Percentiles rank a stretch among this genome's conserved stretches.
phyloP scores from a whole-genome alignment of 441 rosid genomes.

The Mallotus repandus region DNA sequence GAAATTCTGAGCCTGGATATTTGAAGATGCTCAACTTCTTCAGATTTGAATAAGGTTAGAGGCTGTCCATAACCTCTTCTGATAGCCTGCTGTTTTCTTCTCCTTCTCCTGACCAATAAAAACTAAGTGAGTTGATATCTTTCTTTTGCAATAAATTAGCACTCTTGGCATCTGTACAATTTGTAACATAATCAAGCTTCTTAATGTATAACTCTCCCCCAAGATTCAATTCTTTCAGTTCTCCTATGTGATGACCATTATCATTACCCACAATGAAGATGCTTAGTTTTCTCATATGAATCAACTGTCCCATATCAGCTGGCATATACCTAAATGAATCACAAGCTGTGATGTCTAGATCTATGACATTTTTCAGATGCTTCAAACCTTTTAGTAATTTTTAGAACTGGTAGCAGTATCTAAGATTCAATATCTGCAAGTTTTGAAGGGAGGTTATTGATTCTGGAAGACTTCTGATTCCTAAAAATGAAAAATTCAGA shows the following conservation, averaged over 20 bases:
- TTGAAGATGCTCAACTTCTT: neutral
- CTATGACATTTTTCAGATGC: slow-evolving; percentile 11
- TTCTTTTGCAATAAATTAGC: slow-evolving; percentile 20
- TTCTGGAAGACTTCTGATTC: neutral
- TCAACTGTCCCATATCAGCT: slow-evolving; percentile 12
- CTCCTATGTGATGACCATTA: slow-evolving; percentile 3
- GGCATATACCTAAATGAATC: slow-evolving; percentile 7
- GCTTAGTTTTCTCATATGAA: slow-evolving; percentile 17
- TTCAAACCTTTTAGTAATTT: slow-evolving; percentile 15
- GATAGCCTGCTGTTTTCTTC: neutral
- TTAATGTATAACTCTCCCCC: slow-evolving; percentile 15
- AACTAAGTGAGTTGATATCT: slow-evolving; percentile 5
- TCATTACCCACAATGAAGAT: slow-evolving; percentile 20
- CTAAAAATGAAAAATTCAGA: neutral
- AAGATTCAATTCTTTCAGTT: slow-evolving; percentile 22
- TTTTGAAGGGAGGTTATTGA: slow-evolving; percentile 10
- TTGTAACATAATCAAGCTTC: slow-evolving; percentile 12
- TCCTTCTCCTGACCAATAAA: neutral
- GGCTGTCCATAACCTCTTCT: slow-evolving; percentile 3
- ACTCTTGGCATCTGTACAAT: slow-evolving; percentile 16
- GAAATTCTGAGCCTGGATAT: no score
- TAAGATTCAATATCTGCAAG: slow-evolving; percentile 1
- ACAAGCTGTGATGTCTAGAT: slow-evolving; percentile 1
- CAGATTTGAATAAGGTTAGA: slow-evolving; percentile 23
- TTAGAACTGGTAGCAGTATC: neutral